phyloP scores from a whole-genome alignment of 2,329 filamentous ascomycete species.

The Balansia obtecta region DNA sequence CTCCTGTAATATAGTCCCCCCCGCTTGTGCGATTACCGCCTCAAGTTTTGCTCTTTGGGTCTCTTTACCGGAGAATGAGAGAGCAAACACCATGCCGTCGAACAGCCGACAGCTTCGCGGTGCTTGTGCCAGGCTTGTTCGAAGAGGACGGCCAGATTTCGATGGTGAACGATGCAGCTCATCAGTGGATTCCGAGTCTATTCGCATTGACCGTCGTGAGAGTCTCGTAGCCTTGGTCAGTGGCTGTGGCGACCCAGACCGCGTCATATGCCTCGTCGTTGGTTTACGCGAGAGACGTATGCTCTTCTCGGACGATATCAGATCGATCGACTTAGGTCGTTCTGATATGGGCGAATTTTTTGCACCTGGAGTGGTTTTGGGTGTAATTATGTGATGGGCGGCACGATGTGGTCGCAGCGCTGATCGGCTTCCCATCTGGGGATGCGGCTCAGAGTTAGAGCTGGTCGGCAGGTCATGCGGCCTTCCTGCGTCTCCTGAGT shows the following conservation, averaged over 20 bases:
- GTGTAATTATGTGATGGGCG: conserved; percentile 11
- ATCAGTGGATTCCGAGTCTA: conserved; percentile 34
- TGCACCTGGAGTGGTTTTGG: conserved; percentile 23
- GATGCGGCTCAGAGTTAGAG: background rate
- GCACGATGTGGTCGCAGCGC: conserved; percentile 11
- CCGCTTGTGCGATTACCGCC: conserved; percentile 53
- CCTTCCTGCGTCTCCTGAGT: background rate
- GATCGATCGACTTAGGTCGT: conserved; percentile 10
- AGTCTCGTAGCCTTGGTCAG: conserved; percentile 11
- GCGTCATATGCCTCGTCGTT: conserved; percentile 7
- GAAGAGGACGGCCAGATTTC: conserved; percentile 15
- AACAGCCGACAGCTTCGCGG: conserved; percentile 40
- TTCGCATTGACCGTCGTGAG: conserved; percentile 14
- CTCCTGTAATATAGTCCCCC: conserved; percentile 56
- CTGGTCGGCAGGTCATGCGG: background rate
- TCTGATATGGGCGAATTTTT: conserved; percentile 18
- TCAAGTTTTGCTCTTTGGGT: conserved; percentile 36
- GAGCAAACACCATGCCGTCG: conserved; percentile 72
- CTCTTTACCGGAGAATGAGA: conserved; percentile 49
- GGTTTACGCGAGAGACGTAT: conserved; percentile 11
- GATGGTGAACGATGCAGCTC: conserved; percentile 31
- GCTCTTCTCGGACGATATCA: conserved; percentile 13
- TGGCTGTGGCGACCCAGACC: conserved; percentile 17
- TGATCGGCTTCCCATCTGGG: background rate
- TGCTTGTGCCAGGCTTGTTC: conserved; percentile 15